Evolutionary conservation across 805 yeast genomes (phyloP), one percentile per base, ranked within the genome.

Genomic region (Blastobotrys robertii): DNA sequence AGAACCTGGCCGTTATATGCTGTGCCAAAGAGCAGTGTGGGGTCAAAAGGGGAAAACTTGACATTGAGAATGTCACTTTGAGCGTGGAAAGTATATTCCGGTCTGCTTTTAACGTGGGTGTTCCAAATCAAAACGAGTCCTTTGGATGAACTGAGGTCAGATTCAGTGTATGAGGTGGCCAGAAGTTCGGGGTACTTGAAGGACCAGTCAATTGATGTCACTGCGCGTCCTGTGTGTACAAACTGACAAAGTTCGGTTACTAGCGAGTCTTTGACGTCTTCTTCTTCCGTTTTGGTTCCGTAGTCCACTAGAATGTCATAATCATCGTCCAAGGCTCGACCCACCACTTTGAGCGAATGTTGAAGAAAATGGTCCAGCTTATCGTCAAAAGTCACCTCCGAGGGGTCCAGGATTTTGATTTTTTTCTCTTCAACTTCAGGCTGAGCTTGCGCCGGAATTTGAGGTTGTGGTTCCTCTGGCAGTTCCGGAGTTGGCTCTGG

Each of bases 1-100:
- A 67, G 63, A 0, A 76, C 45, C 41, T 66, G 69, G 2, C 81
- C 81, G 52, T 69, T 69, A 30, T 59, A 58, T 29, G 71, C 61
- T 0, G 78, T 73, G 3, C 73, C 81, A 36, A 69, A 62, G 7
- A 72, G 54, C 25, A 66, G 58, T 25, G 61, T 57, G 3, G 68
- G 58, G 36, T 63, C 59, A 19, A 56, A 53, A 9, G 62, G 62
- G 22, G 75, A 74, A 46, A 73, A 73, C 34, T 55, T 55, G 13
- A 73, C 61, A 2, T 49, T 38, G n/a, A 64, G 48, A 10, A 75
- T 64, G 5, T 64, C 61, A 12, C 74, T 60, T n/a, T 67, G 59
- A 36, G 72, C 63, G 16, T 60, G 59, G 14, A 77, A 58, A 37
- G 64, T 63, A 53, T 60, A 70, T 51, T 70, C 79, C 1, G 70